Percentiles rank a stretch among this genome's conserved stretches.
phyloP scores from a whole-genome alignment of 176 grass and related monocot species.

The Rhynchospora tenuis region DNA sequence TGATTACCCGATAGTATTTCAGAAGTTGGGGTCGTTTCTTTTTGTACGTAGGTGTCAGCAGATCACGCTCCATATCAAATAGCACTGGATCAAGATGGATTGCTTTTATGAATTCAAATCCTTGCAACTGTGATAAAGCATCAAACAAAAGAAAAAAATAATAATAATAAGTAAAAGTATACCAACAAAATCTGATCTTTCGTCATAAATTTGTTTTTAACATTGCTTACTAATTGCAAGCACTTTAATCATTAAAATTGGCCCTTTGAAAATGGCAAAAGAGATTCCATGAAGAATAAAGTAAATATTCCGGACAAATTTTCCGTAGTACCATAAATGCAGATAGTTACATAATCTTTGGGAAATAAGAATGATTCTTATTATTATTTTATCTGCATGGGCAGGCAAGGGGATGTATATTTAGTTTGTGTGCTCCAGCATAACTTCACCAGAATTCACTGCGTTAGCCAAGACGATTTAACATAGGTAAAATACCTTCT shows the following conservation, averaged over 20 bases:
- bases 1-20: conserved; percentile 74
- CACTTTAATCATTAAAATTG: not conserved
- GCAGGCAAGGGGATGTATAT: not conserved
- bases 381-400: not conserved
- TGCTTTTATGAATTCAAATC: conserved; percentile 81
- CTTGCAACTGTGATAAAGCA: conserved; percentile 60
- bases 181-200: not conserved
- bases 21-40: conserved; percentile 88
- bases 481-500: conserved; percentile 44
- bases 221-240: not conserved
- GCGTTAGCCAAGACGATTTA: not conserved
- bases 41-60: conserved; percentile 93
- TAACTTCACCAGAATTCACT: not conserved
- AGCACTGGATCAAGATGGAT: conserved; percentile 73
- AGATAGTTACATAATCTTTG: not conserved
- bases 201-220: not conserved
- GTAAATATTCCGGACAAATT: not conserved
- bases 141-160: conserved; percentile 12
- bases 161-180: not conserved
- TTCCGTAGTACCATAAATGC: not conserved
- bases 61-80: conserved; percentile 85
- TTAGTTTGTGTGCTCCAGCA: not conserved
- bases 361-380: not conserved
- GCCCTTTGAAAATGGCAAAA: not conserved
- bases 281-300: not conserved